phyloP scores from a whole-genome alignment of 139 green algal genomes.

The Chlamydomonas eustigma region DNA sequence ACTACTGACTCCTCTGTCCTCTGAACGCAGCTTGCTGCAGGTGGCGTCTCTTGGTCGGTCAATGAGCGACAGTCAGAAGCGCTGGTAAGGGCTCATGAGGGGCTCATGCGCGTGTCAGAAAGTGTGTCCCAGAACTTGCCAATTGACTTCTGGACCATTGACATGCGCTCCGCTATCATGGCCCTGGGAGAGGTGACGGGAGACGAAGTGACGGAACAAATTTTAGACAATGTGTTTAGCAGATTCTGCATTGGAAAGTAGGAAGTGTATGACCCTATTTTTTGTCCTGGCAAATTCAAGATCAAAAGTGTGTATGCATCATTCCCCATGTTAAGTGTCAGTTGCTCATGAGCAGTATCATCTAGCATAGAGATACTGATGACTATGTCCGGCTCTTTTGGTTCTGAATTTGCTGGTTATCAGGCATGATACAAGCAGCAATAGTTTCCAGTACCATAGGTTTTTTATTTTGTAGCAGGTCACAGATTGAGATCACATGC shows the following conservation, averaged over 20 bases:
- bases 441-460: no score
- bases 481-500: no score
- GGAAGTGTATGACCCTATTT: conserved; percentile 1
- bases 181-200: conserved; percentile 88
- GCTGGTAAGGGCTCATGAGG: conserved; percentile 60
- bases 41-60: conserved; percentile 79
- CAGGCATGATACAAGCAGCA: no score
- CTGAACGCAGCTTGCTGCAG: conserved; percentile 44
- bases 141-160: conserved; percentile 96
- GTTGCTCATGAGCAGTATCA: no score
- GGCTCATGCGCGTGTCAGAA: conserved; percentile 45
- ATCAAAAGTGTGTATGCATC: no score
- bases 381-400: no score
- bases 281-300: no score
- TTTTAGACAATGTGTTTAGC: conserved; percentile 86
- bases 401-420: no score
- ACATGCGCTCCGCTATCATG: conserved; percentile 78
- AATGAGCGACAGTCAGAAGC: conserved; percentile 90
- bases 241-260: conserved; percentile 61
- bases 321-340: no score
- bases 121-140: conserved; percentile 66
- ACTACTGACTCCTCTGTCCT: background rate
- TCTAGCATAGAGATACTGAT: no score
- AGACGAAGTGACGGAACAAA: conserved; percentile 76
- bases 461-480: no score